Percentiles rank a stretch among this genome's conserved stretches.
Evolutionary conservation across 108 stramenopile species (phyloP).

Genomic region (Skeletonema grethae): DNA sequence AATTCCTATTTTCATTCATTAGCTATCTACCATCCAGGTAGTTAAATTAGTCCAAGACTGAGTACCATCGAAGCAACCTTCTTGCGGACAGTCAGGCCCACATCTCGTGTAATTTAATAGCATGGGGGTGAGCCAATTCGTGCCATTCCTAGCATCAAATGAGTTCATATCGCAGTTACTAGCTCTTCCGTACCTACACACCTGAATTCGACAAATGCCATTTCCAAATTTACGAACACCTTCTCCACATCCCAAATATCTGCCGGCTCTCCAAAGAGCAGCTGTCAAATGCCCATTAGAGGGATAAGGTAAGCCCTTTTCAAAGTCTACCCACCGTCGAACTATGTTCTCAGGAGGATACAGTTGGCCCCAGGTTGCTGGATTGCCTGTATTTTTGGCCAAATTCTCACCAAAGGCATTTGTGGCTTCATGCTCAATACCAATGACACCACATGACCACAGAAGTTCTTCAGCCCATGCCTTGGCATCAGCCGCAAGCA

Average conservation of each 20-base stretch:
- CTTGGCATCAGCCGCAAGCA: constrained; percentile 20
- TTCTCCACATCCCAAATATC: constrained; percentile 48
- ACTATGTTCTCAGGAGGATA: constrained; percentile 39
- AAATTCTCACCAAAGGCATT: constrained; percentile 41
- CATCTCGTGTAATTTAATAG: constrained; percentile 8
- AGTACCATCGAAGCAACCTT: constrained; percentile 5
- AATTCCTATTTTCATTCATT: neutral
- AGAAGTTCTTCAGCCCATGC: constrained; percentile 46
- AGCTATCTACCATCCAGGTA: neutral
- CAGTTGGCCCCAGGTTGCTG: constrained; percentile 42
- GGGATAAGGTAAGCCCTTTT: constrained; percentile 38
- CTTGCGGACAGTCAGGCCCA: constrained; percentile 20
- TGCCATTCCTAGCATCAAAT: constrained; percentile 10
- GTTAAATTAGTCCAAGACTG: neutral
- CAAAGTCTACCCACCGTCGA: constrained; percentile 46
- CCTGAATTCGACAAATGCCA: constrained; percentile 45
- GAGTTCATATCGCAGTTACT: constrained; percentile 25
- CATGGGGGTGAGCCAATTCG: constrained; percentile 35
- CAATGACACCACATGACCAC: constrained; percentile 30
- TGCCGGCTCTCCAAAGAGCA: constrained; percentile 37
- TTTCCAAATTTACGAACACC: constrained; percentile 17
- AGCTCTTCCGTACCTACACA: constrained; percentile 47
- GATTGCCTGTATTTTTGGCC: constrained; percentile 43
- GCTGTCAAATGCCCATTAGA: constrained; percentile 47
- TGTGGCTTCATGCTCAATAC: constrained; percentile 36